Percentiles rank a stretch among this genome's conserved stretches.
phyloP scores from a whole-genome alignment of 2,329 filamentous ascomycete species.

The Scytalidium lignicola region DNA sequence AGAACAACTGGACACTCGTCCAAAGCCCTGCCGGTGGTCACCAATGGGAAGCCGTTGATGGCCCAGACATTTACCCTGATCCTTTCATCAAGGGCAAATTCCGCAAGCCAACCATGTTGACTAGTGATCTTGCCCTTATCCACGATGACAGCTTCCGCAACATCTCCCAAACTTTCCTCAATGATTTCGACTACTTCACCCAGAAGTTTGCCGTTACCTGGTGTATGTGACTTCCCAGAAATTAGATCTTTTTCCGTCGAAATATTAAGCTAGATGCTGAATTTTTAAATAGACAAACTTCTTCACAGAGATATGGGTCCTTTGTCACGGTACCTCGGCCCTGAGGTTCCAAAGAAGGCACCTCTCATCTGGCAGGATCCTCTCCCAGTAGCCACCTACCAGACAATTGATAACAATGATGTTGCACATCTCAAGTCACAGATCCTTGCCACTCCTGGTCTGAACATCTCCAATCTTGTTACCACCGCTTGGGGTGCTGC shows the following conservation, averaged over 20 bases:
- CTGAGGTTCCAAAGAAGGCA: conserved; percentile 50
- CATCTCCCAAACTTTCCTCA: conserved; percentile 34
- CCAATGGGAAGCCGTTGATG: conserved; percentile 45
- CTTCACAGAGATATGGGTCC: conserved; percentile 56
- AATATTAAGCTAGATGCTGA: not conserved
- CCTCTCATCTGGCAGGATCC: conserved; percentile 52
- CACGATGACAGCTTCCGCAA: conserved; percentile 53
- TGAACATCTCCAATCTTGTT: conserved; percentile 44
- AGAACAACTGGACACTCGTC: conserved; percentile 53
- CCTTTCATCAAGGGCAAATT: conserved; percentile 50
- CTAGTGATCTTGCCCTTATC: conserved; percentile 49
- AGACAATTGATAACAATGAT: conserved; percentile 43
- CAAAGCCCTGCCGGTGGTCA: conserved; percentile 52
- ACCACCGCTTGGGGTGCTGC: conserved; percentile 43
- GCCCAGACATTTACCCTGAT: conserved; percentile 47
- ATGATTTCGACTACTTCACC: conserved; percentile 48
- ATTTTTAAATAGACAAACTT: conserved; percentile 49
- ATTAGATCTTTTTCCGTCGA: not conserved
- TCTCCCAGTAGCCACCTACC: conserved; percentile 40
- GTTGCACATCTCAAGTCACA: conserved; percentile 46
- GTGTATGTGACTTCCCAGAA: not conserved
- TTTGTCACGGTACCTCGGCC: conserved; percentile 50
- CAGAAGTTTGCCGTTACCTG: conserved; percentile 47
- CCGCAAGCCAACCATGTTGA: conserved; percentile 50
- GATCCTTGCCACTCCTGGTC: conserved; percentile 38